Conservation (phyloP, 2,329 filamentous ascomycete genomes). For the Metarhizium robertsii region DNA sequence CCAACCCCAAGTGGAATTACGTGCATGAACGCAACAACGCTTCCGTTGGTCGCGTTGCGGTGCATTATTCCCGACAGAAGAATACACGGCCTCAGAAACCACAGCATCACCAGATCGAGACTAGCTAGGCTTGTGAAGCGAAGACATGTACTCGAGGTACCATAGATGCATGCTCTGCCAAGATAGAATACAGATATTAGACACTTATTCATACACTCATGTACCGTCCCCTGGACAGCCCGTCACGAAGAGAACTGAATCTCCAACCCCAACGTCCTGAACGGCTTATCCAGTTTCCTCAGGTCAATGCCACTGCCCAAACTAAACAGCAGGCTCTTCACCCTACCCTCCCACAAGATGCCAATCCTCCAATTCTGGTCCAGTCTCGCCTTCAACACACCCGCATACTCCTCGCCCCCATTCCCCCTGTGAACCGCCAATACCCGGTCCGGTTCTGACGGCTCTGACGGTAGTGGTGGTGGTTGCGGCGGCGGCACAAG, state of each 20-base stretch:
- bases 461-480: neutral
- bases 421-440: slow-evolving; percentile 9
- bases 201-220: neutral
- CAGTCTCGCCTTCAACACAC: slow-evolving; percentile 81
- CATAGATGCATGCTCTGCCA: too few relatives aligned
- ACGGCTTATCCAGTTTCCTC: slow-evolving; percentile 64
- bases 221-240: neutral
- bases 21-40: too few relatives aligned
- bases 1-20: too few relatives aligned
- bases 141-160: too few relatives aligned
- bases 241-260: slow-evolving; percentile 71
- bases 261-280: slow-evolving; percentile 68
- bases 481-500: slow-evolving; percentile 17
- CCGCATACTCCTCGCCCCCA: slow-evolving; percentile 59
- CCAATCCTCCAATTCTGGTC: slow-evolving; percentile 84
- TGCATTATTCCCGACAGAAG: too few relatives aligned
- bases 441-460: slow-evolving; percentile 1
- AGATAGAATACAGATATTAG: neutral
- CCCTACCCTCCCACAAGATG: slow-evolving; percentile 82
- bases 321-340: slow-evolving; percentile 89
- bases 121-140: too few relatives aligned
- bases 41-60: too few relatives aligned
- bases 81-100: too few relatives aligned
- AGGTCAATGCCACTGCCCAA: slow-evolving; percentile 80
- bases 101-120: too few relatives aligned